phyloP scores from a whole-genome alignment of 2,329 filamentous ascomycete genomes.

The Aureobasidium sp. region DNA sequence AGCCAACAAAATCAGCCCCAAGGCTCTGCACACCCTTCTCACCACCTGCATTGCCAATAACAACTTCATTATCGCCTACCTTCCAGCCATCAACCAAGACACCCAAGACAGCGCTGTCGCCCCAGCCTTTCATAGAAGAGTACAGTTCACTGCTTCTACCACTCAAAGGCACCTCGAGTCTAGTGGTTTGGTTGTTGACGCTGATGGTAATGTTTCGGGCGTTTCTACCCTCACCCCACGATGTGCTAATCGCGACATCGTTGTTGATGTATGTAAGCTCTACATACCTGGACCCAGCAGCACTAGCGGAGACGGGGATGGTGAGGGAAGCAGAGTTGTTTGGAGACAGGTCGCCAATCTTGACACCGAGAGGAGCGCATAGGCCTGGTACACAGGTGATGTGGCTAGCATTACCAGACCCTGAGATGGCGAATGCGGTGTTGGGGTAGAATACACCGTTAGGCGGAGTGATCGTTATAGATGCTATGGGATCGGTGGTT shows the following conservation, averaged over 20 bases:
- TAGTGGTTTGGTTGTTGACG: conserved; percentile 49
- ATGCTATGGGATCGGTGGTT: neutral
- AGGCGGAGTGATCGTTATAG: conserved; percentile 19
- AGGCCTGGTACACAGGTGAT: conserved; percentile 40
- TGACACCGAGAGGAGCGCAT: conserved; percentile 51
- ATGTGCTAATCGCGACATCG: conserved; percentile 48
- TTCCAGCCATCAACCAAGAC: conserved; percentile 50
- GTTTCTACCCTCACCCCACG: conserved; percentile 53
- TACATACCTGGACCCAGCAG: conserved; percentile 38
- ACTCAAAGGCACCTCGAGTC: conserved; percentile 56
- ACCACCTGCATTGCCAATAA: conserved; percentile 33
- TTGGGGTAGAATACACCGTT: conserved; percentile 47
- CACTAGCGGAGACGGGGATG: conserved; percentile 37
- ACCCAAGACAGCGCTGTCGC: conserved; percentile 51
- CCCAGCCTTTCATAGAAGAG: conserved; percentile 55
- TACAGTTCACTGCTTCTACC: conserved; percentile 40
- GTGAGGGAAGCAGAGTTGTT: conserved; percentile 38
- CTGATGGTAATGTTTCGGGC: conserved; percentile 56
- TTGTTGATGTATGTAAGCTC: conserved; percentile 61
- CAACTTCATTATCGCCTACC: conserved; percentile 41
- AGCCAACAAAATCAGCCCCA: conserved; percentile 51
- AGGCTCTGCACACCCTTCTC: conserved; percentile 30
- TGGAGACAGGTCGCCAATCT: conserved; percentile 44
- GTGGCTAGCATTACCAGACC: conserved; percentile 35
- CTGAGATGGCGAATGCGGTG: conserved; percentile 40